Evolutionary conservation across 768 basidiomycete species (phyloP).

Genomic region (Rhizopogon salebrosus): DNA sequence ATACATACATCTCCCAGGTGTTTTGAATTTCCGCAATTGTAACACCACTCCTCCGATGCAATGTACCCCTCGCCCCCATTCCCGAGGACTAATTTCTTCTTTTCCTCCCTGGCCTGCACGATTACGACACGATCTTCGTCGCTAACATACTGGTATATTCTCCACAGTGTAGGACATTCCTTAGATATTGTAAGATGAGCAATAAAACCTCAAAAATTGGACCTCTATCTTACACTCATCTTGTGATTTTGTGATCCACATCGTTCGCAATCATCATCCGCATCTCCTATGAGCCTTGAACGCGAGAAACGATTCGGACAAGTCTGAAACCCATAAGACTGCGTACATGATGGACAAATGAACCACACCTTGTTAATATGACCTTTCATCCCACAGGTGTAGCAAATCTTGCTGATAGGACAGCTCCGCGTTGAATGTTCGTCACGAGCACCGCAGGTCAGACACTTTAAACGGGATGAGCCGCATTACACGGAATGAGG

Average conservation of each 20-base stretch:
- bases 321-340: constrained; percentile 34
- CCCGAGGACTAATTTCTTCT: constrained; percentile 47
- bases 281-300: constrained; percentile 10
- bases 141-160: constrained; percentile 68
- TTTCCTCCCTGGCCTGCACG: constrained; percentile 43
- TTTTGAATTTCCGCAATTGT: constrained; percentile 68
- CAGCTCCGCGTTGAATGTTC: constrained; percentile 76
- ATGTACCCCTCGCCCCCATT: constrained; percentile 79
- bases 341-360: background rate
- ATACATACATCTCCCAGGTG: constrained; percentile 76
- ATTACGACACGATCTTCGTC: constrained; percentile 45
- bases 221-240: constrained; percentile 45
- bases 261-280: constrained; percentile 54
- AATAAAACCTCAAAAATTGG: background rate
- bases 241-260: constrained; percentile 65
- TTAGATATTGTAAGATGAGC: constrained; percentile 21
- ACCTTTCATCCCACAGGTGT: constrained; percentile 78
- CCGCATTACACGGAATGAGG: background rate
- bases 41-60: constrained; percentile 72
- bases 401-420: constrained; percentile 78
- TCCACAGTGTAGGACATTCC: constrained; percentile 85
- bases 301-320: constrained; percentile 59
- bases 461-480: constrained; percentile 43
- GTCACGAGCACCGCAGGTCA: constrained; percentile 76
- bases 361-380: constrained; percentile 58